These are phyloP conservation scores for Monosporascus sp. DNA, from an alignment of 2,329 filamentous ascomycete genomes.

Conservation along the genomic window DNA sequence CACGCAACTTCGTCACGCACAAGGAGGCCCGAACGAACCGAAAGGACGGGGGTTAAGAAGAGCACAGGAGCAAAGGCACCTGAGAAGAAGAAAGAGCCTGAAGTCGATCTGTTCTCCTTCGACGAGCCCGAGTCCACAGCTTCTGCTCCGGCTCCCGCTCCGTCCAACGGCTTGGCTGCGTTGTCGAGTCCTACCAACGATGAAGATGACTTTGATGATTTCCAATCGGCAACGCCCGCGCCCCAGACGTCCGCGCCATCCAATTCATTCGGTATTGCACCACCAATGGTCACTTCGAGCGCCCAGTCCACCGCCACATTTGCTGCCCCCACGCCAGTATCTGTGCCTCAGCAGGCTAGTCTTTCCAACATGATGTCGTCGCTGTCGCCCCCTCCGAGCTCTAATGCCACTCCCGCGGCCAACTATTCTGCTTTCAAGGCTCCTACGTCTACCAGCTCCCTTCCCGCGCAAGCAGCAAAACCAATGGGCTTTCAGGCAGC, in stretches of 20 bases:
- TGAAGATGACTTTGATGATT: slow-evolving; percentile 96
- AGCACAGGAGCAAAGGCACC: slow-evolving; percentile 46
- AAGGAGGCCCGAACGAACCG: slow-evolving; percentile 43
- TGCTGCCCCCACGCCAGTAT: slow-evolving; percentile 77
- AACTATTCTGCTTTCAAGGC: slow-evolving; percentile 61
- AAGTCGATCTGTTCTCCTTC: slow-evolving; percentile 88
- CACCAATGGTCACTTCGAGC: slow-evolving; percentile 45
- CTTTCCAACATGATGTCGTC: slow-evolving; percentile 80
- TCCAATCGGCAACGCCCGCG: slow-evolving; percentile 76
- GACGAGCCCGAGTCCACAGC: slow-evolving; percentile 63
- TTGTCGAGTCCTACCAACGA: slow-evolving; percentile 46
- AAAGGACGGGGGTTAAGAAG: slow-evolving; percentile 51
- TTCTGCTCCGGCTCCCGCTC: slow-evolving; percentile 35
- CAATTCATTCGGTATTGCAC: slow-evolving; percentile 36
- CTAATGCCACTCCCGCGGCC: slow-evolving; percentile 48
- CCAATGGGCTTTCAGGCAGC: slow-evolving; percentile 66
- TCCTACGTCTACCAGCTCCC: slow-evolving; percentile 34
- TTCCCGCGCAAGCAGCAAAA: slow-evolving; percentile 41
- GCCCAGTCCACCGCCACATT: slow-evolving; percentile 61
- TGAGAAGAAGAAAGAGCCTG: slow-evolving; percentile 79
- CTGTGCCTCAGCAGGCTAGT: slow-evolving; percentile 74
- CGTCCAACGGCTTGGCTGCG: slow-evolving; percentile 42
- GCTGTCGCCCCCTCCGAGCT: slow-evolving; percentile 66
- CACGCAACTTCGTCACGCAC: slow-evolving; percentile 46
- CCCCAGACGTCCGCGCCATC: slow-evolving; percentile 39